A percentile compares a stretch with the other conserved stretches of the same genome.
Evolutionary conservation across 2,329 filamentous ascomycete species (phyloP).

Genomic region (Neoarthrinium moseri): DNA sequence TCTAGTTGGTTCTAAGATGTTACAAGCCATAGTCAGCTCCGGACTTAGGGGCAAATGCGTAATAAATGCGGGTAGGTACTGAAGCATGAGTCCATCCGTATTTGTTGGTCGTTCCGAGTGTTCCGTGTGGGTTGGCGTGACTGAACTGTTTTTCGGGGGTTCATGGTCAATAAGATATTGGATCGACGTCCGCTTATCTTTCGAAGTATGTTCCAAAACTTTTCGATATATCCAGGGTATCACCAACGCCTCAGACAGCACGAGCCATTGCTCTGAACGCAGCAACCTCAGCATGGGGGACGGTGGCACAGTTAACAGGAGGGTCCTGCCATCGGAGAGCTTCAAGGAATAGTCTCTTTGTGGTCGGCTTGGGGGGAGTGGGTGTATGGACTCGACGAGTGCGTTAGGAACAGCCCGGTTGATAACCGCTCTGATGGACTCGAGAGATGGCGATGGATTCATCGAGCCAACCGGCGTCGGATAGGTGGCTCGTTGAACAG

Average conservation of each 20-base stretch:
- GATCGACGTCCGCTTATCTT: constrained; percentile 4
- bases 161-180: not conserved
- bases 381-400: constrained; percentile 30
- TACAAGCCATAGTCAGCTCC: constrained; percentile 37
- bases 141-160: not conserved
- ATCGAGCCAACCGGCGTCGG: constrained; percentile 28
- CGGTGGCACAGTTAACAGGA: constrained; percentile 44
- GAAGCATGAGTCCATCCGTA: constrained; percentile 18
- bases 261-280: constrained; percentile 43
- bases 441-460: constrained; percentile 28
- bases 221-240: constrained; percentile 41
- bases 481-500: constrained; percentile 22
- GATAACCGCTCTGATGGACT: constrained; percentile 35
- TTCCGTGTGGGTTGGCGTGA: not conserved
- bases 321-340: constrained; percentile 36
- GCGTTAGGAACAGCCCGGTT: constrained; percentile 28
- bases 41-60: constrained; percentile 31
- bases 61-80: constrained; percentile 39
- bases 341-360: constrained; percentile 42
- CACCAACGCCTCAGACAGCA: constrained; percentile 43
- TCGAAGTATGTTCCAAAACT: constrained; percentile 12
- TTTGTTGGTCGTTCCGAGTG: not conserved
- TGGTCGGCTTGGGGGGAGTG: constrained; percentile 26
- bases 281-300: constrained; percentile 41
- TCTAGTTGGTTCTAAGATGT: constrained; percentile 36